These are phyloP conservation scores for Anaeromyces robustus DNA, from an alignment of 192 early-diverging fungal species.

Conservation along the genomic window DNA sequence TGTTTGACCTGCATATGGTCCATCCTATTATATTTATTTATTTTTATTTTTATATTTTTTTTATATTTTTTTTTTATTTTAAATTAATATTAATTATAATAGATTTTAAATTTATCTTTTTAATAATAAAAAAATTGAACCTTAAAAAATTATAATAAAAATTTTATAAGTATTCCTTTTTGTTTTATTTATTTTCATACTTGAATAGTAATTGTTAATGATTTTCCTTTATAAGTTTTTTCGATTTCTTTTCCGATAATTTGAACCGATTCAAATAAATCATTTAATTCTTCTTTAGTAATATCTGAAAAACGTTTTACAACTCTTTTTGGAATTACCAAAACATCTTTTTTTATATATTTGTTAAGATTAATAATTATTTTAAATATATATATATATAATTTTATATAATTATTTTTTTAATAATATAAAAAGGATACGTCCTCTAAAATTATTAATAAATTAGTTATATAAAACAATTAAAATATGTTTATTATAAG, in stretches of 20 bases:
- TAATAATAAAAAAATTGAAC: too few relatives aligned
- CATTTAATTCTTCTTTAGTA: conserved; percentile 58
- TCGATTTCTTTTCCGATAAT: conserved; percentile 59
- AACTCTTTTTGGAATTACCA: conserved; percentile 52
- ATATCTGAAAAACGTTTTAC: conserved; percentile 62
- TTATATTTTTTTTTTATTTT: conserved; percentile 3
- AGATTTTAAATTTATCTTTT: not conserved
- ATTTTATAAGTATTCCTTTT: too few relatives aligned
- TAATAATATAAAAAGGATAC: too few relatives aligned
- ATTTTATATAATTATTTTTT: not conserved
- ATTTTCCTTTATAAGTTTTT: conserved; percentile 44
- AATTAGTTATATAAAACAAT: too few relatives aligned
- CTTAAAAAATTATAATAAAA: too few relatives aligned
- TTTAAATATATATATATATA: not conserved
- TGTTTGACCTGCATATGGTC: conserved; percentile 54
- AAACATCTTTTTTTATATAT: conserved; percentile 45
- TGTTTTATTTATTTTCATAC: too few relatives aligned
- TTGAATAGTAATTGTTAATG: conserved; percentile 68
- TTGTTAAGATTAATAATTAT: conserved; percentile 1
- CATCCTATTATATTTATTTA: conserved; percentile 37
- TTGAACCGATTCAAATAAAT: conserved; percentile 70
- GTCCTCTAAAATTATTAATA: too few relatives aligned
- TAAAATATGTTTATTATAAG: too few relatives aligned
- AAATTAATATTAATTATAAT: not conserved
- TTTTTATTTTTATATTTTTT: not conserved